Percentiles rank a stretch among this genome's conserved stretches.
These are phyloP conservation scores for Nannochloropsis gaditana DNA, from an alignment of 108 stramenopile species.

Conservation along the genomic window DNA sequence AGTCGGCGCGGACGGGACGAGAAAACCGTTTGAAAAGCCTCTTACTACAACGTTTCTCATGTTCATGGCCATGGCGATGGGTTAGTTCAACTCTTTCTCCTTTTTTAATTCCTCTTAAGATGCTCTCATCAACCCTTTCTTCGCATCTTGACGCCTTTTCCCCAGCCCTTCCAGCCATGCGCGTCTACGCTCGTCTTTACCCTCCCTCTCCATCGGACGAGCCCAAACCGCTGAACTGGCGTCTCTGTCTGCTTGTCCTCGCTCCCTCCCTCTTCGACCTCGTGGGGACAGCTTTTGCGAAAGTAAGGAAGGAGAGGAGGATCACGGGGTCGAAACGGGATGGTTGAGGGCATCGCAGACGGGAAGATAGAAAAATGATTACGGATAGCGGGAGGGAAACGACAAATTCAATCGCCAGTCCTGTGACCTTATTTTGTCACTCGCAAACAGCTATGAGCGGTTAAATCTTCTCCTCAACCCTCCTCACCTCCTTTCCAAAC, in stretches of 20 bases:
- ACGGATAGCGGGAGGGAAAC: neutral
- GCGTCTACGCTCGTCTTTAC: neutral
- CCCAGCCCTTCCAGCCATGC: constrained; percentile 21
- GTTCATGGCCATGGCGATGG: constrained; percentile 23
- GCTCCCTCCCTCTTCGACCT: neutral
- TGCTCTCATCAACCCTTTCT: neutral
- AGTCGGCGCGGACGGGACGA: neutral
- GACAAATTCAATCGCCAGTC: neutral
- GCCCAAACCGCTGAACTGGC: constrained; percentile 7
- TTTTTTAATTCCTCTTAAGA: neutral
- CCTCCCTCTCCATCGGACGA: constrained; percentile 20
- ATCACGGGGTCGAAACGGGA: neutral
- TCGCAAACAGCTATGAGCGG: constrained; percentile 22
- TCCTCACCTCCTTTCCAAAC: neutral
- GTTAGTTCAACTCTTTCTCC: neutral
- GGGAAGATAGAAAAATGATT: neutral
- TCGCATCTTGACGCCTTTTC: neutral
- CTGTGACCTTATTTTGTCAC: neutral
- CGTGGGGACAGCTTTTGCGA: neutral
- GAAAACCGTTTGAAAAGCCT: constrained; percentile 37
- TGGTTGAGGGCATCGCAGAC: neutral
- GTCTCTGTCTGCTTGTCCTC: neutral
- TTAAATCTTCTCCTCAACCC: neutral
- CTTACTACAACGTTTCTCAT: constrained; percentile 35
- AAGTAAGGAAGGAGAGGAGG: neutral